phyloP scores from a whole-genome alignment of 768 basidiomycete species.

The Lactifluus piperatus region DNA sequence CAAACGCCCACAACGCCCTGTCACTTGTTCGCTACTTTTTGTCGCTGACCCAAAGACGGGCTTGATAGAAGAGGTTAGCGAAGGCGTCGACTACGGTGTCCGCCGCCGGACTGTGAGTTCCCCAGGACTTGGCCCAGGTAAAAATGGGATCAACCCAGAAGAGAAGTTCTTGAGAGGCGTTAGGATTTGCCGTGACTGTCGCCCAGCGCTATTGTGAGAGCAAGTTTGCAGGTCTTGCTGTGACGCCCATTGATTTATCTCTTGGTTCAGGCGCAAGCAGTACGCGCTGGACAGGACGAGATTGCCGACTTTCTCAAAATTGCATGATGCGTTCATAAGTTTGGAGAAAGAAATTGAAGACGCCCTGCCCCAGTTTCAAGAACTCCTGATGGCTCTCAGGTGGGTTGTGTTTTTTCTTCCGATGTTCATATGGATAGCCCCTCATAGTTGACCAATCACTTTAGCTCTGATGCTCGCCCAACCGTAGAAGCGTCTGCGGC shows the following conservation, averaged over 20 bases:
- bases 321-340: constrained; percentile 49
- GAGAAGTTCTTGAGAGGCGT: constrained; percentile 87
- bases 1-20: constrained; percentile 57
- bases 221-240: neutral
- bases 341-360: constrained; percentile 90
- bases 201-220: constrained; percentile 68
- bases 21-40: constrained; percentile 72
- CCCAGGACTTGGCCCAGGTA: constrained; percentile 18
- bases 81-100: constrained; percentile 80
- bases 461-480: constrained; percentile 40
- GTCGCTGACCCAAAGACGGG: constrained; percentile 75
- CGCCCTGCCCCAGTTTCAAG: constrained; percentile 80
- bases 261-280: constrained; percentile 59
- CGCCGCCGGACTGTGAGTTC: constrained; percentile 35
- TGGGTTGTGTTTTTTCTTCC: constrained; percentile 29
- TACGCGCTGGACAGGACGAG: constrained; percentile 48
- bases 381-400: constrained; percentile 66
- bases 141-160: constrained; percentile 42
- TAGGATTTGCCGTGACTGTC: constrained; percentile 78
- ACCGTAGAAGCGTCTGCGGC: constrained; percentile 58
- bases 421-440: neutral
- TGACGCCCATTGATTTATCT: neutral
- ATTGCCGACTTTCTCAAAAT: neutral
- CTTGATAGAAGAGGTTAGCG: constrained; percentile 74
- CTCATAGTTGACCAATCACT: constrained; percentile 26